phyloP scores from a whole-genome alignment of 2,329 filamentous ascomycete genomes.

The Kalmusia sp. region DNA sequence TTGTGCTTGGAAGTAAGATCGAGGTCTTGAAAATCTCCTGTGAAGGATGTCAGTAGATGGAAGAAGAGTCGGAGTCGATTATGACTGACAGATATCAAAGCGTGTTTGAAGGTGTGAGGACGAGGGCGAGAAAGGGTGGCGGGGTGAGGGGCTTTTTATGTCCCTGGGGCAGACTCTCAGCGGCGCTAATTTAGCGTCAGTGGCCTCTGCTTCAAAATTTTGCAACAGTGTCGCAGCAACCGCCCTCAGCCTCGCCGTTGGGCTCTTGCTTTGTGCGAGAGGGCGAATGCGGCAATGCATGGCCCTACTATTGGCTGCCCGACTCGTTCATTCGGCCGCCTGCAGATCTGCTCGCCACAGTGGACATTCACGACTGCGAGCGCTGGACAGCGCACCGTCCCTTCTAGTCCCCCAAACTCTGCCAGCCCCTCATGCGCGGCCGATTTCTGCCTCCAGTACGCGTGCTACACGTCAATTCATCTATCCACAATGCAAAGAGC shows the following conservation, averaged over 20 bases:
- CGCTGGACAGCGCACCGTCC: conserved; percentile 2
- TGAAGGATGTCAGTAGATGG: background rate
- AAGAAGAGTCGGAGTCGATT: background rate
- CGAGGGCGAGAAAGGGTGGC: background rate
- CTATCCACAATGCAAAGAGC: background rate
- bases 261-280: background rate
- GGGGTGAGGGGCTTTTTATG: background rate
- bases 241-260: conserved; percentile 7
- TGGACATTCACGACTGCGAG: conserved; percentile 8
- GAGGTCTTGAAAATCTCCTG: conserved; percentile 38
- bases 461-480: conserved; percentile 1
- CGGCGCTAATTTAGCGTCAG: background rate
- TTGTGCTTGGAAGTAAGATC: conserved; percentile 38
- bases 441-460: background rate
- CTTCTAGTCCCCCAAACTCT: background rate
- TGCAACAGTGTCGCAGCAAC: conserved; percentile 6
- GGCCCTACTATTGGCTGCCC: conserved; percentile 8
- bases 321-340: conserved; percentile 3
- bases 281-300: conserved; percentile 7
- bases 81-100: conserved; percentile 3
- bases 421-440: conserved; percentile 1
- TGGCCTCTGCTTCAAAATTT: conserved; percentile 5
- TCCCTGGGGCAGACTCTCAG: background rate
- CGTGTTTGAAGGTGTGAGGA: conserved; percentile 10
- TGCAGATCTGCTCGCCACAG: conserved; percentile 20